Conservation (phyloP, 345 rosid species). For the Turnera subulata region DNA sequence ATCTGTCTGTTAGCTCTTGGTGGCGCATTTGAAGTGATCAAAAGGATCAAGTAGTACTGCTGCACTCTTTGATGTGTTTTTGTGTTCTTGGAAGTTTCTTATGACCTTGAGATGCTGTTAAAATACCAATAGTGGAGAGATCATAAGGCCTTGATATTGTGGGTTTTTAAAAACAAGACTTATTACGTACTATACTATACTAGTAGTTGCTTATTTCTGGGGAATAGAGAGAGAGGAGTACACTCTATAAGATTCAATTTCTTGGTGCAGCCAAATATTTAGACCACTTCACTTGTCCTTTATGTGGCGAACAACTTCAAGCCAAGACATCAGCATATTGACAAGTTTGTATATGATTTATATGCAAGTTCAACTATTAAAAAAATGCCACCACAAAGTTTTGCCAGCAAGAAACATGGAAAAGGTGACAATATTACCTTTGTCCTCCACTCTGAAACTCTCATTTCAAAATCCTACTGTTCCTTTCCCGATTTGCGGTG, state of each 20-base stretch:
- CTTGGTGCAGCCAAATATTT: conserved; percentile 26
- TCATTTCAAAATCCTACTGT: conserved; percentile 22
- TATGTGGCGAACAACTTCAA: conserved; percentile 6
- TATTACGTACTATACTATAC: background rate
- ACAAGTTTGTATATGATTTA: conserved; percentile 17
- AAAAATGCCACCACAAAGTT: background rate
- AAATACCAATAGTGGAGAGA: background rate
- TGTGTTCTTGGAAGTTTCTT: conserved; percentile 42
- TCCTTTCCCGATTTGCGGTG: background rate
- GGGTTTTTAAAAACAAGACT: background rate
- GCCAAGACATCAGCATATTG: conserved; percentile 24
- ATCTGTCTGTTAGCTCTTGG: conserved; percentile 40
- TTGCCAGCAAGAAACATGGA: conserved; percentile 22
- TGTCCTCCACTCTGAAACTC: conserved; percentile 23
- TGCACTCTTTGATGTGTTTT: conserved; percentile 23
- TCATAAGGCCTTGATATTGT: conserved; percentile 17
- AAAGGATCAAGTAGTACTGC: background rate
- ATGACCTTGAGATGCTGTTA: conserved; percentile 28
- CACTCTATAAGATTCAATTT: conserved; percentile 27
- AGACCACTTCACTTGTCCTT: conserved; percentile 28
- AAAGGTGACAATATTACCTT: conserved; percentile 32
- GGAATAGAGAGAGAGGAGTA: conserved; percentile 6
- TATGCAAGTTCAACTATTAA: conserved; percentile 3
- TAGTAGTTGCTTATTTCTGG: background rate
- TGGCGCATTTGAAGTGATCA: too few relatives aligned